A percentile compares a stretch with the other conserved stretches of the same genome.
Evolutionary conservation across 257 asterid genomes (phyloP).

Genomic region (Fraxinus americana): DNA sequence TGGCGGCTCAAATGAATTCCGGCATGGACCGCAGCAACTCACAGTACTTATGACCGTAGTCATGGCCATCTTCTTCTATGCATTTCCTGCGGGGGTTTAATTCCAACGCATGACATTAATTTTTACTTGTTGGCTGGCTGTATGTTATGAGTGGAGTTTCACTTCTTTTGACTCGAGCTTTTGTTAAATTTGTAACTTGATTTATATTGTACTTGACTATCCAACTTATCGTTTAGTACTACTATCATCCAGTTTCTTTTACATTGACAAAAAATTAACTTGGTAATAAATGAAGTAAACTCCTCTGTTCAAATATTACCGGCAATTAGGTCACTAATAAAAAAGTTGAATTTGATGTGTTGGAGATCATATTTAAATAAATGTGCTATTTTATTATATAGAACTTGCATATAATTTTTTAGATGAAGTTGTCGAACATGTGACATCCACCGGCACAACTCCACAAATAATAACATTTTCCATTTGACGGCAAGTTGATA

Average conservation of each 20-base stretch:
- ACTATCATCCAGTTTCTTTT: not conserved
- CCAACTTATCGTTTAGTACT: not conserved
- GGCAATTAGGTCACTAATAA: too few species aligned
- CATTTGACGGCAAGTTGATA: too few species aligned
- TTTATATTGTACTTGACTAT: not conserved
- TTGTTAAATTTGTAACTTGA: not conserved
- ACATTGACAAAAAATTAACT: not conserved
- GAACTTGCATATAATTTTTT: too few species aligned
- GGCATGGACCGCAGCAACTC: conserved; percentile 29
- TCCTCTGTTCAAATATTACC: too few species aligned
- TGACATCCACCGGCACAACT: too few species aligned
- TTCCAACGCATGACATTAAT: not conserved
- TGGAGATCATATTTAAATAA: too few species aligned
- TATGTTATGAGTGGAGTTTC: not conserved
- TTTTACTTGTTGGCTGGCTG: not conserved
- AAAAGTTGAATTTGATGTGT: too few species aligned
- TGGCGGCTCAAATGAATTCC: conserved; percentile 25
- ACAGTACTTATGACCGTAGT: conserved; percentile 20
- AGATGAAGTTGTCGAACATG: too few species aligned
- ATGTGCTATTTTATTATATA: too few species aligned
- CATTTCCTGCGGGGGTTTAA: conserved; percentile 19
- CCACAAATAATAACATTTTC: too few species aligned
- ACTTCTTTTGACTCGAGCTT: not conserved
- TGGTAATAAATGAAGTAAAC: too few species aligned
- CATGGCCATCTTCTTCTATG: conserved; percentile 30